Conservation (phyloP, 2,329 filamentous ascomycete species). For the Cordyceps tenuipes region DNA sequence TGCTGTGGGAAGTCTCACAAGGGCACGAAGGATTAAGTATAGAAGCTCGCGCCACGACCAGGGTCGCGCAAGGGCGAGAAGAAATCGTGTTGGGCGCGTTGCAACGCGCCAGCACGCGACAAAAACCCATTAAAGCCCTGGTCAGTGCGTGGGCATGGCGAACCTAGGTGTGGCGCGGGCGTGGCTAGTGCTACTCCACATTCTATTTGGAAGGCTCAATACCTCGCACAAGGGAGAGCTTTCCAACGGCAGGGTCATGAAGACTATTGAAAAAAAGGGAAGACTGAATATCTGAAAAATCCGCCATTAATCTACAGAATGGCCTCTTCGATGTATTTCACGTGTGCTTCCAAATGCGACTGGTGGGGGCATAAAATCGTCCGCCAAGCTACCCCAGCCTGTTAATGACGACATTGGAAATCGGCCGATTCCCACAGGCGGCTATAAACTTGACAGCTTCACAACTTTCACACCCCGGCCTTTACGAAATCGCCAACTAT, state of each 20-base stretch:
- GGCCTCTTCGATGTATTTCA: not conserved
- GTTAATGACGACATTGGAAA: constrained; percentile 4
- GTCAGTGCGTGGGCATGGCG: constrained; percentile 16
- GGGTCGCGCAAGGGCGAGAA: constrained; percentile 9
- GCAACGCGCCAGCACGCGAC: constrained; percentile 22
- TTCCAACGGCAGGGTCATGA: not conserved
- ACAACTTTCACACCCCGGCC: not conserved
- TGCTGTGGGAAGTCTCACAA: not conserved
- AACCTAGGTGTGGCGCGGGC: not conserved
- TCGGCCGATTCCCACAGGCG: not conserved
- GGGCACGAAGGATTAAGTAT: constrained; percentile 1
- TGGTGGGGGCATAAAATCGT: not conserved
- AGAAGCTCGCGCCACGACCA: constrained; percentile 18
- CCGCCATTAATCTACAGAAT: too few relatives aligned
- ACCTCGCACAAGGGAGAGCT: not conserved
- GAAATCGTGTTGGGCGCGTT: constrained; percentile 20
- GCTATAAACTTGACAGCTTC: not conserved
- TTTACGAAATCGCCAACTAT: not conserved
- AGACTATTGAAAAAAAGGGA: not conserved
- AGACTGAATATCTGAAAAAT: not conserved
- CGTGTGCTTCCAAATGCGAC: not conserved
- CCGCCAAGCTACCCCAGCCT: not conserved
- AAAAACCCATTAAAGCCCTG: constrained; percentile 22
- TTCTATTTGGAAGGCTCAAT: not conserved
- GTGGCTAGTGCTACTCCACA: constrained; percentile 3